phyloP scores from a whole-genome alignment of 306 rosid genomes.

The Malus sieversii region DNA sequence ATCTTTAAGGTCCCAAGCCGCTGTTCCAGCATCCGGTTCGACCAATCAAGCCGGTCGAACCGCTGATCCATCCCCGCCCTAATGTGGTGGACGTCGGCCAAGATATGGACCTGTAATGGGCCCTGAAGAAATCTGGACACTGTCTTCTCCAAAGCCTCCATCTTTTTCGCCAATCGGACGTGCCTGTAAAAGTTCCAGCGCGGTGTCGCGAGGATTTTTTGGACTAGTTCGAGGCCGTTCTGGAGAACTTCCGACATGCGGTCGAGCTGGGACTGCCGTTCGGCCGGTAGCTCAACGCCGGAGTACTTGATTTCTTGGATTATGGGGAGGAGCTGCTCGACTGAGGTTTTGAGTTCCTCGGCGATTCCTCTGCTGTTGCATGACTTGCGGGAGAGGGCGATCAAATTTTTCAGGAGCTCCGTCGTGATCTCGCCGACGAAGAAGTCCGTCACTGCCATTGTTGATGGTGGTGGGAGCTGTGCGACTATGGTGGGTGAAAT shows the following conservation, averaged over 20 bases:
- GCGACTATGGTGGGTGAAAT: background rate
- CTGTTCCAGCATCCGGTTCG: constrained; percentile 34
- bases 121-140: constrained; percentile 47
- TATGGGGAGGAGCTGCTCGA: constrained; percentile 39
- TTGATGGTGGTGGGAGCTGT: no score
- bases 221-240: constrained; percentile 53
- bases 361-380: constrained; percentile 53
- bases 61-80: constrained; percentile 46
- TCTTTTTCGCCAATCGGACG: constrained; percentile 46
- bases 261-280: constrained; percentile 49
- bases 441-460: constrained; percentile 61
- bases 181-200: constrained; percentile 80
- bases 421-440: constrained; percentile 80
- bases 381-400: constrained; percentile 41
- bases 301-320: constrained; percentile 71
- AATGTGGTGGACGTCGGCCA: constrained; percentile 69
- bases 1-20: constrained; percentile 54
- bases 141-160: constrained; percentile 70
- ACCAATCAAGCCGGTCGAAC: constrained; percentile 50
- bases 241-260: constrained; percentile 55
- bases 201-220: constrained; percentile 42
- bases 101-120: constrained; percentile 51
- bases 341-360: constrained; percentile 28
- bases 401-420: constrained; percentile 60
- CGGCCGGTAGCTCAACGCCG: constrained; percentile 57